Percentiles rank a stretch among this genome's conserved stretches.
phyloP scores from a whole-genome alignment of 148 eudicot genomes.

The Silene conica region DNA sequence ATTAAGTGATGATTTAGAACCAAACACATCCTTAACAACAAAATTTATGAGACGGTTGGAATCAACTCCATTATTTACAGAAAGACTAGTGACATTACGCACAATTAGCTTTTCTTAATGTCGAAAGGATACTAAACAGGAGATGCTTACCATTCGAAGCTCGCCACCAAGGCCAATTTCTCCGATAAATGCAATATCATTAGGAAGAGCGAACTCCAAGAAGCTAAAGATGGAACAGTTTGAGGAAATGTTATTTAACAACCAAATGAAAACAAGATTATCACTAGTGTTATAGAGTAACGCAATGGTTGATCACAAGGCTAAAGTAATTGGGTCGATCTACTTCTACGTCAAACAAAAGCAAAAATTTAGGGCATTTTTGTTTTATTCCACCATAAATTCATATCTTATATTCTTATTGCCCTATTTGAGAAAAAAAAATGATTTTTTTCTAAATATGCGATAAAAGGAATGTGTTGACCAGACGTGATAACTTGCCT shows the following conservation, averaged over 20 bases:
- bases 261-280: neutral
- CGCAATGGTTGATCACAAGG: no score
- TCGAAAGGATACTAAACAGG: neutral
- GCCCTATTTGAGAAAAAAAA: no score
- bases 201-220: slow-evolving; percentile 80
- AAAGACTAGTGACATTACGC: no score
- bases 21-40: no score
- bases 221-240: slow-evolving; percentile 47
- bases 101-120: neutral
- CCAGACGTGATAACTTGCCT: slow-evolving; percentile 43
- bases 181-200: slow-evolving; percentile 76
- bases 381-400: neutral
- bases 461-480: slow-evolving; percentile 2
- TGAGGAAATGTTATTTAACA: neutral
- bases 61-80: no score
- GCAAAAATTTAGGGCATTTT: neutral
- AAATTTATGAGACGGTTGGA: no score
- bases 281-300: no score
- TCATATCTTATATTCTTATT: no score
- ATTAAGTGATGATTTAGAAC: no score
- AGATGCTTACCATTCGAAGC: slow-evolving; percentile 68
- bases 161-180: slow-evolving; percentile 97
- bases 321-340: neutral
- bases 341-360: neutral
- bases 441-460: neutral